phyloP scores from a whole-genome alignment of 2,329 filamentous ascomycete species.

The Emergomyces pasteurianus region DNA sequence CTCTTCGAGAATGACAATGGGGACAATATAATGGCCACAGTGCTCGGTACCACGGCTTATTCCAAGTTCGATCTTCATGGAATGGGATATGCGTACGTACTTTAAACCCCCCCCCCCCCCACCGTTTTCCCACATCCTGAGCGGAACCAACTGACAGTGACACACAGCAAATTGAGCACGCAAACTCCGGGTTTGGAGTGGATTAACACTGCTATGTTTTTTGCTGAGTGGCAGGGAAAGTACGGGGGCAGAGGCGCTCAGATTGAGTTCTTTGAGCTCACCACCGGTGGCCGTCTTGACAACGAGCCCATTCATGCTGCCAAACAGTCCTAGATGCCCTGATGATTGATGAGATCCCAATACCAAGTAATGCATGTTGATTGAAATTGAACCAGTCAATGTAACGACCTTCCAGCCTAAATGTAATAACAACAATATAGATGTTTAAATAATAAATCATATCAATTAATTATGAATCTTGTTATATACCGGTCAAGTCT shows the following conservation, averaged over 20 bases:
- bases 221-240: neutral
- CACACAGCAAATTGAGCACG: neutral
- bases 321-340: neutral
- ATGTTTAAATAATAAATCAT: no score
- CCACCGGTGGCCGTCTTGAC: neutral
- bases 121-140: neutral
- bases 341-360: no score
- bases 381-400: no score
- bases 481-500: no score
- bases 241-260: neutral
- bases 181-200: neutral
- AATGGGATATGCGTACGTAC: neutral
- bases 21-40: neutral
- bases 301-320: neutral
- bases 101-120: neutral
- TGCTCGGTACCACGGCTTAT: neutral
- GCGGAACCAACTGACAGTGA: neutral
- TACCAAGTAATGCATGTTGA: no score
- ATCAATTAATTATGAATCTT: no score
- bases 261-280: neutral
- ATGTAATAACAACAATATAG: no score
- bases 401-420: no score
- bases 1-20: neutral
- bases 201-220: neutral
- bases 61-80: neutral